Conservation (phyloP, 2,329 filamentous ascomycete species). For the Colletotrichum chrysophilum region DNA sequence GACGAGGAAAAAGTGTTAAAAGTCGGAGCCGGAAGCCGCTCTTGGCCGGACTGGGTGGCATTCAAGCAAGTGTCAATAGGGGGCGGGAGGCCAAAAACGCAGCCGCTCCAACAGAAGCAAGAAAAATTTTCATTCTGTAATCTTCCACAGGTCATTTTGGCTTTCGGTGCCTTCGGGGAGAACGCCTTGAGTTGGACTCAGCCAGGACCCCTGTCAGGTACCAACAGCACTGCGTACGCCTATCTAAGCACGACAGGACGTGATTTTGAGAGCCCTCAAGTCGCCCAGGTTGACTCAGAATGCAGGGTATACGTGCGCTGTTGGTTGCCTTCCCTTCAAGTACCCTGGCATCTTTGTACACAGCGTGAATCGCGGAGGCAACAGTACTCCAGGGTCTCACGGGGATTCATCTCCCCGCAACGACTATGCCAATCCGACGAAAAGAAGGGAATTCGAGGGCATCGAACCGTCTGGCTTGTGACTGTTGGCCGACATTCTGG, state of each 20-base stretch:
- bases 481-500: no score
- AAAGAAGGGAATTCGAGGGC: no score
- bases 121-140: neutral
- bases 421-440: no score
- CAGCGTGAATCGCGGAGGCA: no score
- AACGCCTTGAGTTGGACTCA: neutral
- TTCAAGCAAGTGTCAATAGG: neutral
- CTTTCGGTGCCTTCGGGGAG: neutral
- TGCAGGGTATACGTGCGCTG: neutral
- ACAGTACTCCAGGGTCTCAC: no score
- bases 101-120: neutral
- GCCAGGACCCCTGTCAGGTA: neutral
- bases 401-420: no score
- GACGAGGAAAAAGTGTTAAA: neutral
- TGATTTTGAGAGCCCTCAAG: neutral
- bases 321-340: neutral
- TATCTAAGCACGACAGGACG: neutral
- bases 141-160: neutral
- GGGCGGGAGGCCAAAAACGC: neutral
- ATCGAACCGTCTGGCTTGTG: no score
- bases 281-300: neutral
- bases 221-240: neutral
- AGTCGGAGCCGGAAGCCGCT: neutral
- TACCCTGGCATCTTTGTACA: no score
- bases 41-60: neutral